Base-by-base conservation (phyloP, 495 filamentous ascomycete genomes). In the Talaromyces wortmannii region DNA sequence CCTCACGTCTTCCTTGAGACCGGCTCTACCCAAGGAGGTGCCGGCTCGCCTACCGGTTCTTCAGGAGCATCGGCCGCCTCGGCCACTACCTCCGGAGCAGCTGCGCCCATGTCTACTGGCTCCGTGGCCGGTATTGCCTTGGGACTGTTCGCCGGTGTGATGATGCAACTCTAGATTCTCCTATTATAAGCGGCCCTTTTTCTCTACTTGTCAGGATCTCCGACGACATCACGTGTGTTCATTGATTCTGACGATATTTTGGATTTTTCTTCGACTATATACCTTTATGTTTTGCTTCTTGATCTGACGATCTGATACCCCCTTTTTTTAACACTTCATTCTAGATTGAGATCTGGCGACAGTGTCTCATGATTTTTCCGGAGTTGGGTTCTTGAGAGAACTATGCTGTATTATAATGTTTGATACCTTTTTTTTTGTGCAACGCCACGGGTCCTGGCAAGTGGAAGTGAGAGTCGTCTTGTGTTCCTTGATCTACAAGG, bases 1-100 rank as follows among this genome's bases (percentile, higher is more conserved):
- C 68, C 69, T 1, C 70, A 73, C 48, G 65, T 65, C 11, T 64
- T 72, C 50, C 54, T 57, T 7, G 63, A 69, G 48, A 70, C 68
- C 31, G 59, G 58, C 55, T 56, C 56, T 50, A 58, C 63, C 42
- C 54, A 63, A 57, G 58, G 64, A 60, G 48, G 51, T 40, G 23
- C 23, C 23, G 23, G 23, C 23, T 46, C 52, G 47, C 54, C 54
- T 48, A 15, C 64, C 8, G 33, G 57, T 18, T 36, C 63, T 15
- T 31, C 66, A 11, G 55, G 54, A 33, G 51, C 62, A 23, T 18
- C 60, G 7, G 31, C 50, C 48, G 46, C 60, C 7, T 43, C 59
- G 7, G 45, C 23, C 23, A 15, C 57, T 29, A 47, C 55, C 31
- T 55, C 58, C 29, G 58, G 56, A 44, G 60, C 23, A 23, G 23